A percentile compares a stretch with the other conserved stretches of the same genome.
These are phyloP conservation scores for Chloris gayana DNA, from an alignment of 176 grass and related monocot species.

Conservation along the genomic window DNA sequence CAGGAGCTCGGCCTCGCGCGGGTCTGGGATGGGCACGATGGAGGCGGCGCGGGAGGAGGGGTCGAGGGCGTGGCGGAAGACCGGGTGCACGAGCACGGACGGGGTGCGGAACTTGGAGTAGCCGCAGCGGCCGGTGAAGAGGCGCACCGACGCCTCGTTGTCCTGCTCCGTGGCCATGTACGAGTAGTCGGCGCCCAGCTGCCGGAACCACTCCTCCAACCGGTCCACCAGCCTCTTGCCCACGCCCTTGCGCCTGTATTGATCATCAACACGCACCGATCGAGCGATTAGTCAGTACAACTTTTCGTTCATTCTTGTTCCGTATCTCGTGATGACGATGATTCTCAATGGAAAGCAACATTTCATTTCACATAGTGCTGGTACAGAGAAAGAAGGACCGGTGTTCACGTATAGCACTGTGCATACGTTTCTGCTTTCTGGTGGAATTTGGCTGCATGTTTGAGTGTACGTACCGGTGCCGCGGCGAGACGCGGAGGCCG, in stretches of 20 bases:
- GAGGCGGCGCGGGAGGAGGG: conserved; percentile 14
- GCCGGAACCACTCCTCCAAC: conserved; percentile 81
- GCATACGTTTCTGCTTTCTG: neutral
- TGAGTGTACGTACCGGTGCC: conserved; percentile 55
- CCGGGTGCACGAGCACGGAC: conserved; percentile 76
- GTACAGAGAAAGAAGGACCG: neutral
- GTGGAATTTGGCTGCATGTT: neutral
- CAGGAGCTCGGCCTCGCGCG: conserved; percentile 49
- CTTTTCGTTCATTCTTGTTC: neutral
- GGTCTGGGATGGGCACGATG: conserved; percentile 31
- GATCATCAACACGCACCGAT: neutral
- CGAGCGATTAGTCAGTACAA: neutral
- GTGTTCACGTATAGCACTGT: neutral
- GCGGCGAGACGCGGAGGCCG: conserved; percentile 84
- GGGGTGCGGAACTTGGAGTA: conserved; percentile 83
- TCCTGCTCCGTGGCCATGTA: conserved; percentile 88
- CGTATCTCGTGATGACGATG: neutral
- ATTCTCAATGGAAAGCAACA: conserved; percentile 19
- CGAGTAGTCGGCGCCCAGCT: conserved; percentile 68
- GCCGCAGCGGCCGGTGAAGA: conserved; percentile 81
- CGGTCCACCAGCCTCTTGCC: conserved; percentile 59
- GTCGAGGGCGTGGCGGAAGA: conserved; percentile 59
- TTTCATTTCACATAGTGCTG: neutral
- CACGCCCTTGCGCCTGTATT: conserved; percentile 70
- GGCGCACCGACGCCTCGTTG: conserved; percentile 70